These are phyloP conservation scores for Durio zibethinus DNA, from an alignment of 345 rosid genomes.

Conservation along the genomic window DNA sequence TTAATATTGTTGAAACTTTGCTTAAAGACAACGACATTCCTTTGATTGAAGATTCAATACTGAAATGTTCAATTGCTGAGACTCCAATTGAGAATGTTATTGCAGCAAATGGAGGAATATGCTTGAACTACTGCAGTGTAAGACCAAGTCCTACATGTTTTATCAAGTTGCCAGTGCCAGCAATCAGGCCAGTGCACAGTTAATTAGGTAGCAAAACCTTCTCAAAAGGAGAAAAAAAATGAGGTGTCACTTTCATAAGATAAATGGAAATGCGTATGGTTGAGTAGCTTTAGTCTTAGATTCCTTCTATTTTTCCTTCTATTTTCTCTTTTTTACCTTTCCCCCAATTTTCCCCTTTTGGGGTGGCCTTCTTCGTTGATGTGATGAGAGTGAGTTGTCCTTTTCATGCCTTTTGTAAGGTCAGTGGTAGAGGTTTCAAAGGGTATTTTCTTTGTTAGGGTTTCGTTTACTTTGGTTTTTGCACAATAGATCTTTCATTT, in stretches of 20 bases:
- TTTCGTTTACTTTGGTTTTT: conserved; percentile 1
- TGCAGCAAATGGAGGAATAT: conserved; percentile 23
- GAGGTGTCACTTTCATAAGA: background rate
- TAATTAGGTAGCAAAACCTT: background rate
- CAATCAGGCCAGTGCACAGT: conserved; percentile 37
- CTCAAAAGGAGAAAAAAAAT: background rate
- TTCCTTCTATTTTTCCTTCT: background rate
- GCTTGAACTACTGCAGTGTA: conserved; percentile 25
- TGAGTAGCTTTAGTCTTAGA: background rate
- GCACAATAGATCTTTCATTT: background rate
- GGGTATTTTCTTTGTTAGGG: conserved; percentile 1
- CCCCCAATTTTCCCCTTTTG: background rate
- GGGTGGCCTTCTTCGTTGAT: background rate
- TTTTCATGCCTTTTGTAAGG: background rate
- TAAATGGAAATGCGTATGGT: background rate
- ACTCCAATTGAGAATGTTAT: conserved; percentile 7
- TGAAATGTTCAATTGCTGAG: conserved; percentile 5
- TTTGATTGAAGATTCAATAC: background rate
- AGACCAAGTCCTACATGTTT: conserved; percentile 26
- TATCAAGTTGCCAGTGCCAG: conserved; percentile 33
- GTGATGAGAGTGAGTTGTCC: conserved; percentile 5
- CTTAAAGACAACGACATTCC: background rate
- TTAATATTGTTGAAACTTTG: background rate
- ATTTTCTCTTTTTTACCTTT: background rate
- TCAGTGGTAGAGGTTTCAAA: background rate